phyloP scores from a whole-genome alignment of 2,329 filamentous ascomycete species.

The Xylariaceae sp. region DNA sequence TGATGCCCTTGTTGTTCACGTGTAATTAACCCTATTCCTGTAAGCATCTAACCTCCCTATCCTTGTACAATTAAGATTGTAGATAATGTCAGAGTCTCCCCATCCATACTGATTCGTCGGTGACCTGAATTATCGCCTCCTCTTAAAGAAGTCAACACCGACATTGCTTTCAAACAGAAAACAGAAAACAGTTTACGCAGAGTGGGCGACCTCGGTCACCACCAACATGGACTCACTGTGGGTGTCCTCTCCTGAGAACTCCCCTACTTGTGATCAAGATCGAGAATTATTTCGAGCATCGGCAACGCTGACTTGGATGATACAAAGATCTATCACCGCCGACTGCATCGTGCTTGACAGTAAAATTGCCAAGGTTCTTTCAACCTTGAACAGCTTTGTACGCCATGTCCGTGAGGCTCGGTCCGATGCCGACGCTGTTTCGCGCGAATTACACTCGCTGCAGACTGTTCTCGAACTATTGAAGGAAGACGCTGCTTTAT shows the following conservation, averaged over 20 bases:
- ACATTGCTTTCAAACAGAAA: neutral
- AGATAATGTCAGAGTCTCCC: conserved; percentile 9
- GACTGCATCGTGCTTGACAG: conserved; percentile 47
- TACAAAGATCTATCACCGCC: conserved; percentile 46
- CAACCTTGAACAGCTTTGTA: conserved; percentile 45
- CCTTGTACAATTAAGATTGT: neutral
- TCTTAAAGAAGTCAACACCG: neutral
- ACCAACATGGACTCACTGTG: conserved; percentile 38
- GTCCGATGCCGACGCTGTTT: conserved; percentile 47
- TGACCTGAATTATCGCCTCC: conserved; percentile 1
- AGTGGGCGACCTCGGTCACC: conserved; percentile 30
- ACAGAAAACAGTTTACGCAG: neutral
- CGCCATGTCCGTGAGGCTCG: conserved; percentile 51
- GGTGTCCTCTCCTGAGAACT: conserved; percentile 28
- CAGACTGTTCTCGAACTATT: conserved; percentile 48
- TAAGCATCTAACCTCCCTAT: neutral
- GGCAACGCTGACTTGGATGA: conserved; percentile 37
- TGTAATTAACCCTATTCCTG: conserved; percentile 1
- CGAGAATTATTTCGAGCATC: conserved; percentile 31
- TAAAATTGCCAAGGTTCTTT: conserved; percentile 45
- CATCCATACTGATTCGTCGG: conserved; percentile 5
- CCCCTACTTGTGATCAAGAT: conserved; percentile 19
- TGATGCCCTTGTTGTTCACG: conserved; percentile 1
- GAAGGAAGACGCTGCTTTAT: conserved; percentile 47
- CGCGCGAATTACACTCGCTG: conserved; percentile 51